Conservation (phyloP, 2,329 filamentous ascomycete species). For the Aureobasidium sp. region DNA sequence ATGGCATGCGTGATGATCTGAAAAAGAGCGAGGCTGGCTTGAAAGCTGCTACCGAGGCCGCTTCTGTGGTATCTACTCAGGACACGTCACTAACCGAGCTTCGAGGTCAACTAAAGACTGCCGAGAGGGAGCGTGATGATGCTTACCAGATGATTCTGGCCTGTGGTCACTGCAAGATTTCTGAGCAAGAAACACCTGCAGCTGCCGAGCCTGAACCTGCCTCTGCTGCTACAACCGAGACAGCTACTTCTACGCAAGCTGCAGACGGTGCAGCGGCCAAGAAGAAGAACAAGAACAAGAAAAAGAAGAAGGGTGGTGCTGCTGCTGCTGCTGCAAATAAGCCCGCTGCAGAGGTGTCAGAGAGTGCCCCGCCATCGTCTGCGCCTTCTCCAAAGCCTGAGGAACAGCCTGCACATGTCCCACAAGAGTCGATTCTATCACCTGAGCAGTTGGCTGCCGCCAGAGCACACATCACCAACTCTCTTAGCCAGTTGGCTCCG, state of each 20-base stretch:
- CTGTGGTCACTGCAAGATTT: constrained; percentile 24
- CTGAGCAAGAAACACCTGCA: constrained; percentile 13
- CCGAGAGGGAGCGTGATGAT: constrained; percentile 24
- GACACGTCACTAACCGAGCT: constrained; percentile 12
- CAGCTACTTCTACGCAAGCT: neutral
- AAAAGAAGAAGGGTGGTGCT: constrained; percentile 56
- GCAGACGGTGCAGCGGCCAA: constrained; percentile 41
- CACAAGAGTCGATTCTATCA: neutral
- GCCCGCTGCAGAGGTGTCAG: constrained; percentile 18
- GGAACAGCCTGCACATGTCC: constrained; percentile 13
- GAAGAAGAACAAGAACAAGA: constrained; percentile 70
- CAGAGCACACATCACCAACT: constrained; percentile 4
- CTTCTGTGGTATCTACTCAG: constrained; percentile 18
- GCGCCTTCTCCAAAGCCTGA: constrained; percentile 10
- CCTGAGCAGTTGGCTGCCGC: constrained; percentile 7
- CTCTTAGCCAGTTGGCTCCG: neutral
- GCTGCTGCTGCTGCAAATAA: constrained; percentile 12
- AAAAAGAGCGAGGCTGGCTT: constrained; percentile 10
- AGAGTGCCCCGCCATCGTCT: constrained; percentile 19
- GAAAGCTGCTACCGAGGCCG: neutral
- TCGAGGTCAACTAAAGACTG: constrained; percentile 22
- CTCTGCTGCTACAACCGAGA: neutral
- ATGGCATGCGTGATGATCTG: constrained; percentile 29
- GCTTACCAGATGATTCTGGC: constrained; percentile 29
- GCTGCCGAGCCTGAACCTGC: neutral